A percentile compares a stretch with the other conserved stretches of the same genome.
phyloP scores from a whole-genome alignment of 108 stramenopile genomes.

The Pseudonitzschia multistriata region DNA sequence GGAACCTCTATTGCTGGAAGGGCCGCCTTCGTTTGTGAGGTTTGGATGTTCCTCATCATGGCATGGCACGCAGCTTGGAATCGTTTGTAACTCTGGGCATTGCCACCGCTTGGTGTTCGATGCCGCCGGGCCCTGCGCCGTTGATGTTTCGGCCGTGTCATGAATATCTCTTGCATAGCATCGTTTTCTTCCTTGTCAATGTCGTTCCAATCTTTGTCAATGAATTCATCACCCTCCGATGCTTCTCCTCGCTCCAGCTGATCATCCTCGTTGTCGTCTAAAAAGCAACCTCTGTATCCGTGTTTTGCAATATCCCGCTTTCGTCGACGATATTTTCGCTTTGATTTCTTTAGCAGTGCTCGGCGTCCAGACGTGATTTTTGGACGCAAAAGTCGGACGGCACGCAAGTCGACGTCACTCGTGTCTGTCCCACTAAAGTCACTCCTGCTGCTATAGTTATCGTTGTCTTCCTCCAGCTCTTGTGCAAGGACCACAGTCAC shows the following conservation, averaged over 20 bases:
- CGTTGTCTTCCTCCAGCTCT: slow-evolving; percentile 1
- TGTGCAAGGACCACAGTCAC: background rate
- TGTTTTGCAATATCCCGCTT: slow-evolving; percentile 32
- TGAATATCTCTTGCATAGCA: slow-evolving; percentile 26
- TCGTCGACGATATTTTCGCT: slow-evolving; percentile 49
- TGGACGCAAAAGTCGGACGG: slow-evolving; percentile 19
- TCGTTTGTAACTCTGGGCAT: slow-evolving; percentile 27
- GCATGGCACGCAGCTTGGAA: slow-evolving; percentile 80
- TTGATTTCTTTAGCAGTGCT: slow-evolving; percentile 60
- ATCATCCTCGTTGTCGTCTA: slow-evolving; percentile 1
- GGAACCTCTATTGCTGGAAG: slow-evolving; percentile 28
- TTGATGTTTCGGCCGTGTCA: slow-evolving; percentile 27
- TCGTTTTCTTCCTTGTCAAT: slow-evolving; percentile 18
- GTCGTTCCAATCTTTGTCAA: slow-evolving; percentile 22
- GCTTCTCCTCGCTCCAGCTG: background rate
- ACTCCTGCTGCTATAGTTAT: slow-evolving; percentile 37
- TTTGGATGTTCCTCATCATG: slow-evolving; percentile 56
- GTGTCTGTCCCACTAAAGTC: slow-evolving; percentile 3
- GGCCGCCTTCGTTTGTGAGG: slow-evolving; percentile 15
- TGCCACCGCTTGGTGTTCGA: background rate
- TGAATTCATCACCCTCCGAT: background rate
- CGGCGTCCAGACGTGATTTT: slow-evolving; percentile 47
- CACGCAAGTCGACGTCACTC: background rate
- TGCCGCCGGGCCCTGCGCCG: slow-evolving; percentile 20
- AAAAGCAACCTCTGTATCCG: slow-evolving; percentile 32